Evolutionary conservation across 305 asterid species (phyloP).

Genomic region (Fraxinus angustifolia): DNA sequence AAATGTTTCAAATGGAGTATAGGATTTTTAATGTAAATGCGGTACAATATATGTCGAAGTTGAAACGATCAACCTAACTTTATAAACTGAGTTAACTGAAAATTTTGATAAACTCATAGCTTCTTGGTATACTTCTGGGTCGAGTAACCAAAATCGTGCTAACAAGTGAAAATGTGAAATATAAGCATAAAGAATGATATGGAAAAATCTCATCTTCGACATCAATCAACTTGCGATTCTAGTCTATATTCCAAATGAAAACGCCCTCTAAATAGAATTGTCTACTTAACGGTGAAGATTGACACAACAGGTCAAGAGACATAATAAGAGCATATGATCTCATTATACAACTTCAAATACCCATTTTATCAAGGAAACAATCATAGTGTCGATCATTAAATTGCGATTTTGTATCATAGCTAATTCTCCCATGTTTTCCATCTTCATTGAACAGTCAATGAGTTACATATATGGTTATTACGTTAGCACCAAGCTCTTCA

Average conservation of each 20-base stretch:
- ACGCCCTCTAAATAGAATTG: not conserved
- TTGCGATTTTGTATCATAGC: not conserved
- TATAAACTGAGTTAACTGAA: not conserved
- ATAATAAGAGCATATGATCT: slow-evolving; percentile 19
- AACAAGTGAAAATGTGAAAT: not conserved
- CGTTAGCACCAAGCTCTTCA: slow-evolving; percentile 26
- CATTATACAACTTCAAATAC: slow-evolving; percentile 24
- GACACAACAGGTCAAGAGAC: slow-evolving; percentile 6
- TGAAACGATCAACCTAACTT: not conserved
- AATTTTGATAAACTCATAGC: not conserved
- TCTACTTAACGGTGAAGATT: not conserved
- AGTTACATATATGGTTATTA: slow-evolving; percentile 32
- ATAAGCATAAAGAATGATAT: not conserved
- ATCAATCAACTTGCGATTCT: not conserved
- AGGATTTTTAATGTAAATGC: not conserved
- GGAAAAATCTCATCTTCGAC: not conserved
- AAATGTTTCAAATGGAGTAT: not conserved
- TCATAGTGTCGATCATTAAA: not conserved
- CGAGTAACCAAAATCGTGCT: not conserved
- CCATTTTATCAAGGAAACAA: slow-evolving; percentile 22
- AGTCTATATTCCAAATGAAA: not conserved
- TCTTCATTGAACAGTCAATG: slow-evolving; percentile 26
- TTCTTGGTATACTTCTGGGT: not conserved
- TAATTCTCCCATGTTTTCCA: slow-evolving; percentile 18
- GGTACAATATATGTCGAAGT: not conserved